Conservation (phyloP, 768 basidiomycete genomes). For the Termitomyces sp. region DNA sequence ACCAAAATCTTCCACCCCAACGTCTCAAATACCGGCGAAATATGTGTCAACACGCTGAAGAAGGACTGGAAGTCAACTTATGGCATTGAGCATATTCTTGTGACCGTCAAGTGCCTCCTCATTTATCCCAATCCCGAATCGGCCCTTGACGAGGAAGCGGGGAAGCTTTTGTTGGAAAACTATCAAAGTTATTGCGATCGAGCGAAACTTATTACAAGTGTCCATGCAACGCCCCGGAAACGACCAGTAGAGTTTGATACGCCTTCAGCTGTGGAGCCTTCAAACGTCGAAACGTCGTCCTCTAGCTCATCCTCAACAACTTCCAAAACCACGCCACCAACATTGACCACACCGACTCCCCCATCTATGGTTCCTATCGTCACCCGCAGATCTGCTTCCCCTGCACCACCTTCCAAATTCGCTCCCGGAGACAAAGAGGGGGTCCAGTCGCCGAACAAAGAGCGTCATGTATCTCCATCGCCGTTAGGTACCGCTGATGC, state of each 20-base stretch:
- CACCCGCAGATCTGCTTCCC: slow-evolving; percentile 39
- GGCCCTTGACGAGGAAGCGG: slow-evolving; percentile 93
- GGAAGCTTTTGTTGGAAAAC: slow-evolving; percentile 84
- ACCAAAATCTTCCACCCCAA: slow-evolving; percentile 99
- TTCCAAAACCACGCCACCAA: slow-evolving; percentile 16
- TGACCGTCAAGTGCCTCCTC: slow-evolving; percentile 91
- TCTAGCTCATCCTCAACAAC: slow-evolving; percentile 19
- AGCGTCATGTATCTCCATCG: slow-evolving; percentile 61
- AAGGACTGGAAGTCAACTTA: slow-evolving; percentile 94
- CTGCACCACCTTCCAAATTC: slow-evolving; percentile 34
- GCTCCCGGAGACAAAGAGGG: slow-evolving; percentile 36
- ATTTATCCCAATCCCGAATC: slow-evolving; percentile 98
- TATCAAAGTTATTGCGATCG: slow-evolving; percentile 85
- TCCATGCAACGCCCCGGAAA: slow-evolving; percentile 82
- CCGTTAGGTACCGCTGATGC: slow-evolving; percentile 69
- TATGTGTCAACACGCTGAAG: slow-evolving; percentile 96
- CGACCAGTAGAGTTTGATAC: slow-evolving; percentile 68
- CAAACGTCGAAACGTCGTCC: slow-evolving; percentile 23
- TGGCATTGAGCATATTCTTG: slow-evolving; percentile 86
- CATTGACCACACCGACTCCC: slow-evolving; percentile 16
- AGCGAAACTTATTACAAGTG: slow-evolving; percentile 83
- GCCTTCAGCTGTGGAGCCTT: slow-evolving; percentile 27
- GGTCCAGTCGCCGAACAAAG: slow-evolving; percentile 31
- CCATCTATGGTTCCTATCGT: slow-evolving; percentile 29
- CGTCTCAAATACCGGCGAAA: slow-evolving; percentile 84